Evolutionary conservation across 2,329 filamentous ascomycete genomes (phyloP).

Genomic region (Didymella sp.): DNA sequence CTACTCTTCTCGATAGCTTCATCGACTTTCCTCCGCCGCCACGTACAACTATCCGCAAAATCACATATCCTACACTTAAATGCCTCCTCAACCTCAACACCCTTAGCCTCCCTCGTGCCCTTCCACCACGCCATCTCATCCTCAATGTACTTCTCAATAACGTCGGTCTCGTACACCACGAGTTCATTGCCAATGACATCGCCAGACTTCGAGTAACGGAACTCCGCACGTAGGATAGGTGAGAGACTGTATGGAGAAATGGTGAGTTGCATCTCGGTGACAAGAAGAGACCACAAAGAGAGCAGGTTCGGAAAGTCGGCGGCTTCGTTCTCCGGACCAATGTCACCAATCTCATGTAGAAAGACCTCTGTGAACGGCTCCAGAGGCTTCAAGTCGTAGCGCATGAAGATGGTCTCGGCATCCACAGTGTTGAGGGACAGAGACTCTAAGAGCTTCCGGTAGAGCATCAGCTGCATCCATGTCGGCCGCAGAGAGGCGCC

Average conservation of each 20-base stretch:
- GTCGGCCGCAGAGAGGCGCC: conserved; percentile 74
- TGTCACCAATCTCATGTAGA: conserved; percentile 72
- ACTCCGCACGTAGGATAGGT: conserved; percentile 65
- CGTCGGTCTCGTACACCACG: conserved; percentile 70
- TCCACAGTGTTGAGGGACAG: conserved; percentile 76
- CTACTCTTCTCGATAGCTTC: conserved; percentile 57
- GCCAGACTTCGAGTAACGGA: conserved; percentile 57
- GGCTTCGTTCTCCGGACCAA: conserved; percentile 60
- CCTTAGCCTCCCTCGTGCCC: conserved; percentile 73
- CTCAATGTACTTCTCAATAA: conserved; percentile 70
- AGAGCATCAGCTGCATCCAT: conserved; percentile 86
- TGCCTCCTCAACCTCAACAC: conserved; percentile 82
- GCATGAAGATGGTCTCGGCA: conserved; percentile 70
- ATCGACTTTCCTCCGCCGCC: conserved; percentile 74
- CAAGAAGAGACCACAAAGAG: conserved; percentile 69
- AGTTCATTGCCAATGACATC: conserved; percentile 64
- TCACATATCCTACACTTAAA: conserved; percentile 89
- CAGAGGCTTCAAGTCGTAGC: conserved; percentile 73
- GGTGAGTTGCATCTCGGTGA: conserved; percentile 61
- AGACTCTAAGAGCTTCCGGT: conserved; percentile 81
- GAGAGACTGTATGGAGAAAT: conserved; percentile 58
- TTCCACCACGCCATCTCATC: conserved; percentile 87
- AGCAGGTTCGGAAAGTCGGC: conserved; percentile 66
- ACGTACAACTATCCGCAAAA: conserved; percentile 78
- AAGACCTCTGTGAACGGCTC: conserved; percentile 79